Evolutionary conservation across 148 eudicot species (phyloP), one percentile per base, ranked within the genome.

Genomic region (Selenicereus undatus): DNA sequence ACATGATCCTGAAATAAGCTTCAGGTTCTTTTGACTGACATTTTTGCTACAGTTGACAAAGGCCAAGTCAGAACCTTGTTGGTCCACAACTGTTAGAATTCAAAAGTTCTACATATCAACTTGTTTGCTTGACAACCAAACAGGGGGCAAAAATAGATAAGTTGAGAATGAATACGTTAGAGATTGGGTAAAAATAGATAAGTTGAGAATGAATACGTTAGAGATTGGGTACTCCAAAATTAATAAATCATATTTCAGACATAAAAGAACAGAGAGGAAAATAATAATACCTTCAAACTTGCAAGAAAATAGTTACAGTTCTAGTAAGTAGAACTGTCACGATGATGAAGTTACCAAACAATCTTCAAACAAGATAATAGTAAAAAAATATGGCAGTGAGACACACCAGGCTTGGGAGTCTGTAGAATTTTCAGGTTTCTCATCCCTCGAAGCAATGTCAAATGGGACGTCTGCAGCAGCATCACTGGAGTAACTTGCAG

Each of bases 1-100:
- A 86, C 86, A 94, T 45, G 93, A 88, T 79, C 95, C 99, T 27
- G 98, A 90, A 69, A 77, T 71, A 76, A 96, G 91, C 90, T 88
- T 93, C 87, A 91, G 84, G 60, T 81, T 62, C 76, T 73, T 82
- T 60, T 81, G 79, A 35, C 66, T 87, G 39, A 78, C 58, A 30
- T 54, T 84, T 27, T 84, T 81, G 84, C 93, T 93, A 71, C 79
- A 85, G 62, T 82, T 50, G 83, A 81, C 32, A 79, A 73, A 52
- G 82, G 72, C 71, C 78, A 77, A 71, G 30, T 29, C 69, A 22
- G 36, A 66, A n/a, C 1, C 43, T 24, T 24, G n/a, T n/a, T 51
- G 62, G 21, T 27, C 12, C 50, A 27, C 39, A 48, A 45, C 21
- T 51, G 5, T 51, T 27, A 20, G 32, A 75, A 29, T 51, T 30